Percentiles rank a stretch among this genome's conserved stretches.
Conservation (phyloP, 257 asterid species). For the Rehmannia glutinosa region DNA sequence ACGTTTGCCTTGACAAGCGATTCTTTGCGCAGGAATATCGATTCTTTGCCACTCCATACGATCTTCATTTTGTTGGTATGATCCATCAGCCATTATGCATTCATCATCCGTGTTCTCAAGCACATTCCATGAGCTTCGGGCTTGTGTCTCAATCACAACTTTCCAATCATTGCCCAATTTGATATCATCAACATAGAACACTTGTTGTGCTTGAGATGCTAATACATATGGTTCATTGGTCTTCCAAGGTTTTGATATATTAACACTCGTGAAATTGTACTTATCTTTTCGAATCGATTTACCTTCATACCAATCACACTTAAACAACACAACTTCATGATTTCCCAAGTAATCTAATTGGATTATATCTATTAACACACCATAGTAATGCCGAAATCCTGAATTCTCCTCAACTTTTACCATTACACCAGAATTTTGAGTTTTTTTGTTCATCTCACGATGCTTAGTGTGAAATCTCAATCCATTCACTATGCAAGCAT, state of each 20-base stretch:
- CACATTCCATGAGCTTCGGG: no score
- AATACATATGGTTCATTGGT: no score
- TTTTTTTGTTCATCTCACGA: background rate
- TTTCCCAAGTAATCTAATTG: background rate
- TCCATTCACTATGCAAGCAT: conserved; percentile 12
- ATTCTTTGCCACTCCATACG: no score
- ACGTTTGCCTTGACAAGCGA: no score
- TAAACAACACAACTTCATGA: background rate
- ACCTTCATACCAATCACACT: background rate
- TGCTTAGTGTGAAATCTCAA: background rate
- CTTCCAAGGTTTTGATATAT: background rate
- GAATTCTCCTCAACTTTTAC: background rate
- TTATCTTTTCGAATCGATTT: background rate
- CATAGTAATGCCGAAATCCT: background rate
- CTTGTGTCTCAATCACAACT: no score
- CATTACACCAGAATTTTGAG: background rate
- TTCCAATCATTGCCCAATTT: no score
- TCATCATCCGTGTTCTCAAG: no score
- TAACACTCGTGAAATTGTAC: background rate
- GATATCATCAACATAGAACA: no score
- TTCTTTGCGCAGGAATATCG: no score
- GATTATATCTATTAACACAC: background rate
- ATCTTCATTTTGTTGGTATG: no score
- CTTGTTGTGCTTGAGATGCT: no score
- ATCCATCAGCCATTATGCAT: no score